Evolutionary conservation across 148 eudicot genomes (phyloP), one percentile per base, ranked within the genome.

Genomic region (Rhododendron mucronatum): DNA sequence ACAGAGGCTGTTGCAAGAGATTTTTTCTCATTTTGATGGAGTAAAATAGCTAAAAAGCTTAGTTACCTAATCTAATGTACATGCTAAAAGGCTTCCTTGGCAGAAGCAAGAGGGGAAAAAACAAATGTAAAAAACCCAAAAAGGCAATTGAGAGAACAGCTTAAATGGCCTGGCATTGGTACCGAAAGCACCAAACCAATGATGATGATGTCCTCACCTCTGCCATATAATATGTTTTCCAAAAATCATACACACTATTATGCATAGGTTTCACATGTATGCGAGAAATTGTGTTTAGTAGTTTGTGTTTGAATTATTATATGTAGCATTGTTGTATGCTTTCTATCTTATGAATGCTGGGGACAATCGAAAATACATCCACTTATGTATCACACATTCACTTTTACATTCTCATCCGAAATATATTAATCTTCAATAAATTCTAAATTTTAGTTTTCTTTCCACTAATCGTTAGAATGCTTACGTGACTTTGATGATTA

Each of bases 101-200:
- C 51, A 78, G 53, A 21, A 78, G 47, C 81, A 78, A 44, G 57
- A 21, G 7, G 5, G 65, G 13, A 3, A 2, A 41, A n/a, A 44
- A 28, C n/a, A 41, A 44, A 78, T 21, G 53, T 21, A 15, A 61
- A 30, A 20, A 59, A 4, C 65, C 18, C 15, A 7, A 26, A 39
- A 23, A 15, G 28, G 84, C 63, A 4, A 8, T 39, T 33, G 47
- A 18, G 59, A 53, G 82, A 35, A 55, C 87, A 79, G 83, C 87
- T 23, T 41, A 48, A 85, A 78, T 85, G 83, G 69, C 45, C 87
- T 78, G 87, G 87, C 83, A 44, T 81, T 26, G 13, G 77, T 13
- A 20, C 45, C 14, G 51, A 76, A 76, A 39, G 55, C 73, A 48
- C 33, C 77, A 48, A 20, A 7, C 37, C 37, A 85, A 48, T 37